Base-by-base conservation (phyloP, 192 early-diverging fungal genomes). In the Dispira parvispora region DNA sequence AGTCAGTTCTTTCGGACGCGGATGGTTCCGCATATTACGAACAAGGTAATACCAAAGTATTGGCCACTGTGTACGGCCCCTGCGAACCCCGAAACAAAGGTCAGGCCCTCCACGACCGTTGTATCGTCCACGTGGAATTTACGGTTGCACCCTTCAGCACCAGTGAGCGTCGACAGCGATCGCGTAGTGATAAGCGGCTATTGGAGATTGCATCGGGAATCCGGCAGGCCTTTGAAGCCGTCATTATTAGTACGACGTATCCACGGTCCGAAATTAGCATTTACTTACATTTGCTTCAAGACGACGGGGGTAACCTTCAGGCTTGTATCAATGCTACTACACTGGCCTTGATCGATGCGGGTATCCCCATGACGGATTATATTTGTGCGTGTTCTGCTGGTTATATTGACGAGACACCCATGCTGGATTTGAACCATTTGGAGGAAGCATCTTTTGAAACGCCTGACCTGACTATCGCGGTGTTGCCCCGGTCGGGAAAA, bases 1-100 rank as follows among this genome's bases (percentile, higher is more conserved):
- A 85, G 3, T 82, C 82, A 0, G 86, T 91, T 11, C 73, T 95
- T 42, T 76, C 78, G 20, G 82, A 88, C 28, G 88, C 94, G 0
- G 94, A 98, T 62, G 96, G 96, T 47, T 94, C 91, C 0, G 84
- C 94, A 2, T 98, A 92, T 70, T 79, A 92, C 56, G 91, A 94
- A 74, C 88, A 91, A 64, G 96, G 96, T 62, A 95, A 99, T 73
- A 96, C 96, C 47, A 92, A 94, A 67, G 83, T 84, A 53, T 75
- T 99, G 18, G 87, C 82, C 0, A 84, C 88, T 16, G 92, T 99
- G 10, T 94, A 92, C 71, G 96, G 96, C 9, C 96, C 96, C 2
- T 74, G 87, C 45, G 92, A 96, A 77, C 67, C 85, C 12, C 78
- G 85, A 23, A 71, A 71, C 25, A 78, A 82, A 53, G 57, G 73